Evolutionary conservation across 148 eudicot genomes (phyloP).

Genomic region (Rhododendron kiyosumense): DNA sequence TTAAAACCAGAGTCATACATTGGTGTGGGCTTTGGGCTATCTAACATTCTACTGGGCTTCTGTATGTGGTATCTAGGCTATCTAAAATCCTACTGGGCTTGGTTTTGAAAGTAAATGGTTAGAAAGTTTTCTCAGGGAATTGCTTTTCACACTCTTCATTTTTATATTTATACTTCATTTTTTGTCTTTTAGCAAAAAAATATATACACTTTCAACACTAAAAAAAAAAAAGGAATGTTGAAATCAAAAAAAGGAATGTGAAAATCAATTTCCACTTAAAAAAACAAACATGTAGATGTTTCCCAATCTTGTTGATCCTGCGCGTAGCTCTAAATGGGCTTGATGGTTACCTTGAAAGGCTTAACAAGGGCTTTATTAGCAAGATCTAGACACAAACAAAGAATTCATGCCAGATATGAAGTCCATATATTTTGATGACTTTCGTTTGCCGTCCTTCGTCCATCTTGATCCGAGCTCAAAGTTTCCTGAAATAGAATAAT

Average conservation of each 20-base stretch:
- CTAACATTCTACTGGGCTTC: neutral
- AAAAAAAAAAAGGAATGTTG: too few relatives aligned
- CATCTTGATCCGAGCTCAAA: neutral
- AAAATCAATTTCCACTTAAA: too few relatives aligned
- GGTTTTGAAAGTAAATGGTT: neutral
- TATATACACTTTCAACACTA: too few relatives aligned
- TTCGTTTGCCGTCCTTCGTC: neutral
- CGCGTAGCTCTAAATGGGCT: neutral
- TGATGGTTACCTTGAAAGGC: neutral
- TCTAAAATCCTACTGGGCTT: neutral
- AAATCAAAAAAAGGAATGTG: too few relatives aligned
- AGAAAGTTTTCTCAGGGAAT: too few relatives aligned
- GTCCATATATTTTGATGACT: neutral
- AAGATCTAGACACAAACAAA: neutral
- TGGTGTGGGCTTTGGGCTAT: neutral
- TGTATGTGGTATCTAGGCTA: neutral
- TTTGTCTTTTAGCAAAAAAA: too few relatives aligned
- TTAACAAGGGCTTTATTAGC: neutral
- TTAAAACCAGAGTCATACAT: too few relatives aligned
- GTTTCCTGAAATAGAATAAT: too few relatives aligned
- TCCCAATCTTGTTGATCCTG: neutral
- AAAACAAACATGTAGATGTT: too few relatives aligned
- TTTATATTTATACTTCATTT: too few relatives aligned
- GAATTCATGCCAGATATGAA: neutral
- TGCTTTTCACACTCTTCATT: too few relatives aligned